These are phyloP conservation scores for Ilyonectria destructans DNA, from an alignment of 2,329 filamentous ascomycete genomes.

Conservation along the genomic window DNA sequence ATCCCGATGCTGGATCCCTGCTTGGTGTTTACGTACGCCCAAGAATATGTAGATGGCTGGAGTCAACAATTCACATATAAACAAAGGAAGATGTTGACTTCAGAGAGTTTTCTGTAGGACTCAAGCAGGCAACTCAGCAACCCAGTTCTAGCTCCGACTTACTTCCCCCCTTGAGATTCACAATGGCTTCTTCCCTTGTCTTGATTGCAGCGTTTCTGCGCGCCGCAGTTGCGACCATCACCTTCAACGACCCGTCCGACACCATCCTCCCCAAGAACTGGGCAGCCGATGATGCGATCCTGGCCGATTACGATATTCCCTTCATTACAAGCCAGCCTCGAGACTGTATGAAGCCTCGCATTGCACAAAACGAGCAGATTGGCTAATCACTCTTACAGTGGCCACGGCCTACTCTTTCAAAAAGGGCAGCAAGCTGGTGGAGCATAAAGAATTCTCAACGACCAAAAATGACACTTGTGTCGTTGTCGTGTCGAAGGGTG, in stretches of 20 bases:
- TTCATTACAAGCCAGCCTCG: constrained; percentile 19
- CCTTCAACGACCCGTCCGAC: constrained; percentile 26
- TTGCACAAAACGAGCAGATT: neutral
- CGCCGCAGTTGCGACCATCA: constrained; percentile 21
- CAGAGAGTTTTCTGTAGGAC: neutral
- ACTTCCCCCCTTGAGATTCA: constrained; percentile 7
- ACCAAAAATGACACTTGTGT: constrained; percentile 28
- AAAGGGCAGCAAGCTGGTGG: neutral
- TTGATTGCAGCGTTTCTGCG: constrained; percentile 17
- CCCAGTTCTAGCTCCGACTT: constrained; percentile 20
- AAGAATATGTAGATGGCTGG: neutral
- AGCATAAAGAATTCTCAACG: constrained; percentile 14
- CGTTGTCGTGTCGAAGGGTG: constrained; percentile 25
- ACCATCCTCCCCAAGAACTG: constrained; percentile 20
- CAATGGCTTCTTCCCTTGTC: constrained; percentile 26
- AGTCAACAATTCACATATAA: constrained; percentile 18
- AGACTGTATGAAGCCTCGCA: constrained; percentile 11
- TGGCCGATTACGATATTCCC: constrained; percentile 28
- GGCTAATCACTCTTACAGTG: constrained; percentile 6
- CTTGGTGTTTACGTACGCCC: constrained; percentile 18
- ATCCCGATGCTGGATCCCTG: constrained; percentile 30
- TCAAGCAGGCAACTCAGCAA: constrained; percentile 32
- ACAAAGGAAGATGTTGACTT: neutral
- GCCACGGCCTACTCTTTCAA: constrained; percentile 1
- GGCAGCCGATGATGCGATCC: constrained; percentile 18